A percentile compares a stretch with the other conserved stretches of the same genome.
Conservation (phyloP, 2,329 filamentous ascomycete species). For the Aspergillus fischeri region DNA sequence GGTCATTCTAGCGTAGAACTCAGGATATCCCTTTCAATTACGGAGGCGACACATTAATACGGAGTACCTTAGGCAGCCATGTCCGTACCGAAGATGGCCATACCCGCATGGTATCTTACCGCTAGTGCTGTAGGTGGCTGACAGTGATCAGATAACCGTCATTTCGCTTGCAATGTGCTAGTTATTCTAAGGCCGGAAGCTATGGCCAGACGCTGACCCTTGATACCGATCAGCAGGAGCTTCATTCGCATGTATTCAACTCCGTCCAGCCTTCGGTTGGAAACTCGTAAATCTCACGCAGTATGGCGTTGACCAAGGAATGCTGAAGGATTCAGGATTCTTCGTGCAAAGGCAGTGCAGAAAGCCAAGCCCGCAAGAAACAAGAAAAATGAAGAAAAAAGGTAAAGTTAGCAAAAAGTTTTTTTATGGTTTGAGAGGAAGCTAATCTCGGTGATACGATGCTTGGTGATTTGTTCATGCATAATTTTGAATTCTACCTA, state of each 20-base stretch:
- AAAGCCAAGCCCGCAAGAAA: background rate
- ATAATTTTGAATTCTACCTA: background rate
- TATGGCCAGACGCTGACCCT: slow-evolving; percentile 27
- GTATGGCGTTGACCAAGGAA: background rate
- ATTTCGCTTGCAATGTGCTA: background rate
- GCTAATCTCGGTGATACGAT: background rate
- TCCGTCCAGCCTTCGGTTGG: background rate
- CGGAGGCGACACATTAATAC: background rate
- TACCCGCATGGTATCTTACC: background rate
- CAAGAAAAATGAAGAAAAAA: background rate
- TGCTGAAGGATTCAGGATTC: background rate
- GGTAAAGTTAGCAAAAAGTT: background rate
- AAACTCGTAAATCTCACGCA: background rate
- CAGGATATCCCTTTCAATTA: background rate
- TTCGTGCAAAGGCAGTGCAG: background rate
- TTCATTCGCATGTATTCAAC: background rate
- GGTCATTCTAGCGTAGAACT: background rate
- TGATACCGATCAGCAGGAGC: background rate
- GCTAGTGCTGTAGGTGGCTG: background rate
- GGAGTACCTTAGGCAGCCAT: background rate
- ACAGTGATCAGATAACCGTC: background rate
- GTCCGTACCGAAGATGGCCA: background rate
- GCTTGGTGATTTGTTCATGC: background rate
- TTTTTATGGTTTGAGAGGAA: background rate
- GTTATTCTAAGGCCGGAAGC: slow-evolving; percentile 13